phyloP scores from a whole-genome alignment of 2,329 filamentous ascomycete species.

The Capronia americana region DNA sequence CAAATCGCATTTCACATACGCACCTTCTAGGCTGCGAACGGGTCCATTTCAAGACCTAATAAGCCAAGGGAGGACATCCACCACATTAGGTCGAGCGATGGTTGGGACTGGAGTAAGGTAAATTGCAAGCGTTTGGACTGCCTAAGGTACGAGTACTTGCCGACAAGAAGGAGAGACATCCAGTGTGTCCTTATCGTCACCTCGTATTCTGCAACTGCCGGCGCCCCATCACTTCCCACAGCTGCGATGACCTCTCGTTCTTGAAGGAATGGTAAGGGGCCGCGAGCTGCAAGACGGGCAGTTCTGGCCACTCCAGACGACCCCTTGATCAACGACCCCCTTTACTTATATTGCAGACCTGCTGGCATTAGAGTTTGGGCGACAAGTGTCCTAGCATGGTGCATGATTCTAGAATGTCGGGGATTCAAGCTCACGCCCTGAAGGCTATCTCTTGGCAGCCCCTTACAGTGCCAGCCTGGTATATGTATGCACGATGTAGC shows the following conservation, averaged over 20 bases:
- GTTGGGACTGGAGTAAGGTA: background rate
- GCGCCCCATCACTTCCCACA: background rate
- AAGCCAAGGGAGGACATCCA: background rate
- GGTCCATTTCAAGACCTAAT: background rate
- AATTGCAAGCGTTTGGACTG: background rate
- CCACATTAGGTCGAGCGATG: background rate
- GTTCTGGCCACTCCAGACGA: background rate
- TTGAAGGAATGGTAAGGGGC: background rate
- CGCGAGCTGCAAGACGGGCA: background rate
- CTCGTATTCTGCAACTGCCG: background rate
- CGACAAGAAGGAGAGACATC: background rate
- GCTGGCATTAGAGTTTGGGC: conserved; percentile 2
- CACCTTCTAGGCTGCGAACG: background rate
- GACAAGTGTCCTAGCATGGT: background rate
- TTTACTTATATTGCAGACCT: background rate
- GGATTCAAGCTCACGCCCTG: background rate
- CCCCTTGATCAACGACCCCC: background rate
- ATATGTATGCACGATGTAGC: background rate
- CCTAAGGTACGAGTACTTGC: background rate
- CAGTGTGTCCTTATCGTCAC: background rate
- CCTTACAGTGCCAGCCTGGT: background rate
- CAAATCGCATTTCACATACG: background rate
- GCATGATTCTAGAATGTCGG: conserved; percentile 2
- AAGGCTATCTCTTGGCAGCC: conserved; percentile 1
- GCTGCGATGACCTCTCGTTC: background rate